phyloP scores from a whole-genome alignment of 2,329 filamentous ascomycete species.

The Chalaropsis ovoidea region DNA sequence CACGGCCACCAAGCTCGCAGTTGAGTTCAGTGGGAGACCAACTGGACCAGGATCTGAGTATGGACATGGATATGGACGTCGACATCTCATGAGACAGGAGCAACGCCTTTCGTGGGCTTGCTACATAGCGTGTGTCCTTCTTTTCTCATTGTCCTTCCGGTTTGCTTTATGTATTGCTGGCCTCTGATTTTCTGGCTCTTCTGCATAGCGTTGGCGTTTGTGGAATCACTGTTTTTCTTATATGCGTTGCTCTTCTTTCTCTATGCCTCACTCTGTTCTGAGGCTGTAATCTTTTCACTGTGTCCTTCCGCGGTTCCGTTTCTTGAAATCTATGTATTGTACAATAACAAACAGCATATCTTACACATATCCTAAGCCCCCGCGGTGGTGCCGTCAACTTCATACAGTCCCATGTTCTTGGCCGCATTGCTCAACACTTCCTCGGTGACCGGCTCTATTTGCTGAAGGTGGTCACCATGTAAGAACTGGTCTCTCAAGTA shows the following conservation, averaged over 20 bases:
- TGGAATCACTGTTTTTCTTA: conserved; percentile 12
- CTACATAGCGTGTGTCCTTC: not conserved
- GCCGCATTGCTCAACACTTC: conserved; percentile 32
- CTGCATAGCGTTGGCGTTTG: conserved; percentile 40
- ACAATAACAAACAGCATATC: conserved; percentile 14
- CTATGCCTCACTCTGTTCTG: not conserved
- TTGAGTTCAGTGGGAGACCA: conserved; percentile 48
- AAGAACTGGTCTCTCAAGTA: conserved; percentile 32
- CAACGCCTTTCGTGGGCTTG: not conserved
- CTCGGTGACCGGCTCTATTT: conserved; percentile 27
- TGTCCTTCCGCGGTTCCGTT: not conserved
- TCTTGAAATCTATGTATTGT: conserved; percentile 17
- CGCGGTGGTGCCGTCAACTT: conserved; percentile 27
- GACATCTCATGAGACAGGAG: not conserved
- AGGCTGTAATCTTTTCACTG: not conserved
- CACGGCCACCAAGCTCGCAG: conserved; percentile 44
- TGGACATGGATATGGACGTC: conserved; percentile 39
- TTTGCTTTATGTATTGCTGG: conserved; percentile 7
- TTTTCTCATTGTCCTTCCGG: not conserved
- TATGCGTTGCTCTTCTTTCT: not conserved
- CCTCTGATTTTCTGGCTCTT: conserved; percentile 11
- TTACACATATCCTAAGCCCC: conserved; percentile 24
- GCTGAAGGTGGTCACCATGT: conserved; percentile 12
- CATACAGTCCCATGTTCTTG: conserved; percentile 38
- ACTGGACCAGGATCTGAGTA: conserved; percentile 36